These are phyloP conservation scores for Alternaria gaisen DNA, from an alignment of 2,329 filamentous ascomycete species.

Conservation along the genomic window DNA sequence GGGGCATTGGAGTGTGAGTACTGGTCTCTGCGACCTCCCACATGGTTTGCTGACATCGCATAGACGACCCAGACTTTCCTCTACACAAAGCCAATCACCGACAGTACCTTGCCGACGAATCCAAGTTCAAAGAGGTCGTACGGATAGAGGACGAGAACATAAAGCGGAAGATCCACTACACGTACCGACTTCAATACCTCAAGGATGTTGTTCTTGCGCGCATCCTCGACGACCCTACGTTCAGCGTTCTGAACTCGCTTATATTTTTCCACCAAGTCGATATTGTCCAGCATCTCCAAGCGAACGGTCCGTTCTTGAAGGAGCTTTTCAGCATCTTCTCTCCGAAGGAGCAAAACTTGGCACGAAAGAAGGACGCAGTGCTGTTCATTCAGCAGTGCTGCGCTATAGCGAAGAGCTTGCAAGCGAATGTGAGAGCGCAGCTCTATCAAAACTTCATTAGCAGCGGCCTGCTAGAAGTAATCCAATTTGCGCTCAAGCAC, in stretches of 20 bases:
- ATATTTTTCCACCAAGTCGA: conserved; percentile 99
- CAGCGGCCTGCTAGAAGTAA: conserved; percentile 86
- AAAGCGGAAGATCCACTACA: conserved; percentile 91
- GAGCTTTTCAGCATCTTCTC: conserved; percentile 90
- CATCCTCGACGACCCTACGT: conserved; percentile 96
- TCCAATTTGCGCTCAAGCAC: conserved; percentile 89
- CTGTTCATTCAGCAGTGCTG: conserved; percentile 97
- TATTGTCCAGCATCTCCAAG: conserved; percentile 93
- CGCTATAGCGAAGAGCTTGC: conserved; percentile 90
- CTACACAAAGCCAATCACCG: conserved; percentile 97
- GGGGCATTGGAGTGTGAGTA: conserved; percentile 84
- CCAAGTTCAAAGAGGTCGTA: conserved; percentile 95
- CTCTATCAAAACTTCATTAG: conserved; percentile 90
- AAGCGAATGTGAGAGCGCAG: conserved; percentile 79
- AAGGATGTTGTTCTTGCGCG: conserved; percentile 98
- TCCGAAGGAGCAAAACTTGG: conserved; percentile 67
- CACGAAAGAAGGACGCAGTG: conserved; percentile 90
- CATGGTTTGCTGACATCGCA: conserved; percentile 41
- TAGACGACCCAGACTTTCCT: conserved; percentile 94
- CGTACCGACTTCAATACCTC: conserved; percentile 93
- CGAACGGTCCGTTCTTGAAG: conserved; percentile 77
- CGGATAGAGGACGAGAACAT: conserved; percentile 84
- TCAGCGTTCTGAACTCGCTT: conserved; percentile 94
- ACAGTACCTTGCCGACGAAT: conserved; percentile 87
- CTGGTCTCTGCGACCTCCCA: neutral